These are phyloP conservation scores for Nicotiana otophora DNA, from an alignment of 257 asterid genomes.

Conservation along the genomic window DNA sequence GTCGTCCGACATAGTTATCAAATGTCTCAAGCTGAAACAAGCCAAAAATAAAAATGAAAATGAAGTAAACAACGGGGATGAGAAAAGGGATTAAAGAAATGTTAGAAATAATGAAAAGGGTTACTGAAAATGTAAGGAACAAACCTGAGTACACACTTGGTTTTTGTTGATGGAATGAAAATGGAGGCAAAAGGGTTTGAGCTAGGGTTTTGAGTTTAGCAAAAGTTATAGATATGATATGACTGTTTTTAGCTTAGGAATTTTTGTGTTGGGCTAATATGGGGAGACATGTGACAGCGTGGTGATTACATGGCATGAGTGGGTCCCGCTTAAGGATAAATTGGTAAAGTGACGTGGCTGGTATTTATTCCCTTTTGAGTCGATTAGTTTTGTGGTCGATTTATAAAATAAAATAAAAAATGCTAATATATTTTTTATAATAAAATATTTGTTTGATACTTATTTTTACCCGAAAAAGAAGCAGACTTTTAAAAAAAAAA, in stretches of 20 bases:
- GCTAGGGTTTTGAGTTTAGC: slow-evolving; percentile 23
- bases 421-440: too few relatives aligned
- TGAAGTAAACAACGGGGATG: background rate
- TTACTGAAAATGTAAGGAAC: background rate
- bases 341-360: background rate
- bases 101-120: background rate
- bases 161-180: background rate
- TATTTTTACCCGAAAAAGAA: too few relatives aligned
- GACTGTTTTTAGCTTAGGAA: background rate
- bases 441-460: too few relatives aligned
- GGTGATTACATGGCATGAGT: background rate
- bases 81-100: background rate
- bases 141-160: background rate
- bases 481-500: too few relatives aligned
- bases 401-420: too few relatives aligned
- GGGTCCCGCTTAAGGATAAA: background rate
- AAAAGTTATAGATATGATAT: background rate
- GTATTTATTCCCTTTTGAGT: background rate
- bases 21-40: background rate
- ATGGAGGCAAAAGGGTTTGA: slow-evolving; percentile 16
- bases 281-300: background rate
- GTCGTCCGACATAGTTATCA: slow-evolving; percentile 71
- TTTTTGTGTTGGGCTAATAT: background rate
- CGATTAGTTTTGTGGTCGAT: too few relatives aligned
- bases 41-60: background rate